Conservation (phyloP, 345 rosid species). For the Citrus hindsii region DNA sequence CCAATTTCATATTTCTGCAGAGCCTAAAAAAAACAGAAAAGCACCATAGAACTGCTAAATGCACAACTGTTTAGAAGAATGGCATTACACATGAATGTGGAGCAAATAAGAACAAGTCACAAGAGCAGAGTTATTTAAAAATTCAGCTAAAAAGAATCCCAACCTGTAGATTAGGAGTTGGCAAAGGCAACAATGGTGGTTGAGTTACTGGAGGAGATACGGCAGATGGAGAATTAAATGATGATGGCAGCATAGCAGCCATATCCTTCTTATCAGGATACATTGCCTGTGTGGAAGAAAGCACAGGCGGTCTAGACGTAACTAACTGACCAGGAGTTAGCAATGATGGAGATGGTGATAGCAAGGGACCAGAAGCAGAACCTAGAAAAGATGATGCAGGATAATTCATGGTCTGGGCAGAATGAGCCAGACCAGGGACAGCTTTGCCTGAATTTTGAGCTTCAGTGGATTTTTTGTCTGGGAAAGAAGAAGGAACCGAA, state of each 20-base stretch:
- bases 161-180: constrained; percentile 24
- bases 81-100: neutral
- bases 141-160: neutral
- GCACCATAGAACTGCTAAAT: neutral
- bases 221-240: constrained; percentile 10
- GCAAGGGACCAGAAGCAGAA: constrained; percentile 25
- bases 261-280: constrained; percentile 20
- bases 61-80: neutral
- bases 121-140: neutral
- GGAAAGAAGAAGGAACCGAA: constrained; percentile 15
- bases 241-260: neutral
- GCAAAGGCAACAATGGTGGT: constrained; percentile 39
- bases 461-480: constrained; percentile 5
- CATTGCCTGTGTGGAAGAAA: constrained; percentile 17
- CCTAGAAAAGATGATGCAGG: neutral
- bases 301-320: constrained; percentile 12
- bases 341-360: constrained; percentile 17
- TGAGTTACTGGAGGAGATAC: constrained; percentile 19
- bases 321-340: constrained; percentile 20
- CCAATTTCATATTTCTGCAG: neutral
- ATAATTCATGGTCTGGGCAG: constrained; percentile 13
- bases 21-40: neutral
- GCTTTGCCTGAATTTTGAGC: constrained; percentile 15
- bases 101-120: neutral
- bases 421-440: constrained; percentile 5